These are phyloP conservation scores for Spathaspora hagerdaliae DNA, from an alignment of 805 yeast species.

Conservation along the genomic window DNA sequence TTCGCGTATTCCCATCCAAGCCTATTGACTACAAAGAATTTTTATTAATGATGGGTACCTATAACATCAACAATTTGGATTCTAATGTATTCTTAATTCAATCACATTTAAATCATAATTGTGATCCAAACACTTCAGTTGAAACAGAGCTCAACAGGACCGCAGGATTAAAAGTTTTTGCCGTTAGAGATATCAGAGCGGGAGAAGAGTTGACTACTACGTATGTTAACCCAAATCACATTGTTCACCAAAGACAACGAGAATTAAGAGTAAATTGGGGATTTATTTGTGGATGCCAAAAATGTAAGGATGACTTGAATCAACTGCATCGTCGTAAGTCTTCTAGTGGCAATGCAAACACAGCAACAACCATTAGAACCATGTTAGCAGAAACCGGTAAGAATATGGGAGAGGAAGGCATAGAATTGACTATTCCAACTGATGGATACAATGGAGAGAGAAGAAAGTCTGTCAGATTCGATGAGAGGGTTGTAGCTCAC, in stretches of 20 bases:
- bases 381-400: conserved; percentile 40
- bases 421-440: conserved; percentile 45
- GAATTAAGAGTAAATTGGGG: conserved; percentile 77
- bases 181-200: conserved; percentile 51
- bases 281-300: conserved; percentile 62
- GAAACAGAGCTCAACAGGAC: conserved; percentile 38
- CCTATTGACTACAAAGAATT: conserved; percentile 48
- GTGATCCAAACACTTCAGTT: conserved; percentile 67
- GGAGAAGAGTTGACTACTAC: conserved; percentile 69
- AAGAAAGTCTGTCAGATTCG: conserved; percentile 64
- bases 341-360: conserved; percentile 17
- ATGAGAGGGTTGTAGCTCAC: conserved; percentile 45
- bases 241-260: conserved; percentile 59
- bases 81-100: conserved; percentile 58
- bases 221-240: conserved; percentile 65
- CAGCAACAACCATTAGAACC: conserved; percentile 40
- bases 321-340: conserved; percentile 45
- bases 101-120: conserved; percentile 72
- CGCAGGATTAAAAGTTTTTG: conserved; percentile 57
- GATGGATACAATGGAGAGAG: conserved; percentile 35
- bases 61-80: conserved; percentile 69
- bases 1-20: conserved; percentile 42
- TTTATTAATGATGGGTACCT: conserved; percentile 62
- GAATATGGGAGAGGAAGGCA: conserved; percentile 35
- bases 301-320: conserved; percentile 57